A percentile compares a stretch with the other conserved stretches of the same genome.
Conservation (phyloP, 148 eudicot species). For the Arctostaphylos glauca region DNA sequence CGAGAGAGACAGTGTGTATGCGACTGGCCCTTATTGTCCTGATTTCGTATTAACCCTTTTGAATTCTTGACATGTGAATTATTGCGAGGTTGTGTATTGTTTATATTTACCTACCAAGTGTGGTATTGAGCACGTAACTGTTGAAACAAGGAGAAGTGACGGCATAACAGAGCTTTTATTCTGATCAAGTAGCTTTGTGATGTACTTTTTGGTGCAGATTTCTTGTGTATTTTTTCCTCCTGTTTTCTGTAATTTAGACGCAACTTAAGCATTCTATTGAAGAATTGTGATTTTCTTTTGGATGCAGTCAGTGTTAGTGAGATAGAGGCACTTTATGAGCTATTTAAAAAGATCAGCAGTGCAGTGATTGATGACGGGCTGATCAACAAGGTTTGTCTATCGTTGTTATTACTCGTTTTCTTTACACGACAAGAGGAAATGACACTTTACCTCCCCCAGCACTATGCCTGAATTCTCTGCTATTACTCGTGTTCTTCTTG, state of each 20-base stretch:
- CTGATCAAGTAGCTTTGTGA: neutral
- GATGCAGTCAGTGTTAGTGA: slow-evolving; percentile 97
- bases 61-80: neutral
- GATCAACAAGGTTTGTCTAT: slow-evolving; percentile 70
- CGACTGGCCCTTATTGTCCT: slow-evolving; percentile 15
- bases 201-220: neutral
- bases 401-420: neutral
- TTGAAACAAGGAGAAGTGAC: neutral
- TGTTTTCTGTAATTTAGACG: neutral
- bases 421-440: neutral
- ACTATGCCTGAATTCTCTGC: neutral
- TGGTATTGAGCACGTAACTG: neutral
- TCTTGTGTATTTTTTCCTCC: neutral
- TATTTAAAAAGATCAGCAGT: slow-evolving; percentile 92
- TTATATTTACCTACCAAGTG: slow-evolving; percentile 1
- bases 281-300: slow-evolving; percentile 11
- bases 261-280: slow-evolving; percentile 9
- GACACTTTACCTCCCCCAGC: neutral
- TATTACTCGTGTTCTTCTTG: neutral
- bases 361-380: slow-evolving; percentile 91
- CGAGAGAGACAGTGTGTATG: slow-evolving; percentile 86
- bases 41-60: neutral
- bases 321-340: slow-evolving; percentile 93
- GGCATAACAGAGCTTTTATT: neutral
- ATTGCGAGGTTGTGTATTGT: neutral